phyloP scores from a whole-genome alignment of 2,329 filamentous ascomycete species.

The Curvularia sp. region DNA sequence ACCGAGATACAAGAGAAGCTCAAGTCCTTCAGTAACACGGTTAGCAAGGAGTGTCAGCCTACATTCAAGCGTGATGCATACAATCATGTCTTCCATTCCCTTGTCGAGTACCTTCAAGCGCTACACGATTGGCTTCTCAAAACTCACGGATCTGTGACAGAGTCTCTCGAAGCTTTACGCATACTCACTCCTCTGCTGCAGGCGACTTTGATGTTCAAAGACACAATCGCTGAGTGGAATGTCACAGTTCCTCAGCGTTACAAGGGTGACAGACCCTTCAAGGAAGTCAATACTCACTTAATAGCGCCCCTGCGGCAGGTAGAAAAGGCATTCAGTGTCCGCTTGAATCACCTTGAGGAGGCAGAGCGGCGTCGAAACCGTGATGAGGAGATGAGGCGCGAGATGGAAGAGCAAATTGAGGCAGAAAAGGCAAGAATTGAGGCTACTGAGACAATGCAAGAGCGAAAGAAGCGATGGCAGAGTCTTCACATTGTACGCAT shows the following conservation, averaged over 20 bases:
- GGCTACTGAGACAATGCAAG: background rate
- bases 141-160: constrained; percentile 5
- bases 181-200: constrained; percentile 26
- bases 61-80: constrained; percentile 40
- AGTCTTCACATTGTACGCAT: constrained; percentile 38
- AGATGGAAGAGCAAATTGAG: constrained; percentile 13
- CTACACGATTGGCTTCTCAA: constrained; percentile 27
- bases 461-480: constrained; percentile 38
- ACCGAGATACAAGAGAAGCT: constrained; percentile 21
- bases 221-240: constrained; percentile 32
- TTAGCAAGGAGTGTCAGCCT: constrained; percentile 12
- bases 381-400: constrained; percentile 10
- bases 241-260: constrained; percentile 22
- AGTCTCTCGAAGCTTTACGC: constrained; percentile 25
- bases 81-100: constrained; percentile 33
- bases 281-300: constrained; percentile 30
- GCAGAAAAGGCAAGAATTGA: constrained; percentile 11
- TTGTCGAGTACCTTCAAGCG: constrained; percentile 25
- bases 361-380: constrained; percentile 14
- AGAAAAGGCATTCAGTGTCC: constrained; percentile 5
- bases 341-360: constrained; percentile 16
- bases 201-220: constrained; percentile 36
- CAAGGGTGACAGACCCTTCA: constrained; percentile 32
- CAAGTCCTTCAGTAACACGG: background rate
- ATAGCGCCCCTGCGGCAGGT: constrained; percentile 38